phyloP scores from a whole-genome alignment of 192 early-diverging fungal species.

The Mortierella alpina region DNA sequence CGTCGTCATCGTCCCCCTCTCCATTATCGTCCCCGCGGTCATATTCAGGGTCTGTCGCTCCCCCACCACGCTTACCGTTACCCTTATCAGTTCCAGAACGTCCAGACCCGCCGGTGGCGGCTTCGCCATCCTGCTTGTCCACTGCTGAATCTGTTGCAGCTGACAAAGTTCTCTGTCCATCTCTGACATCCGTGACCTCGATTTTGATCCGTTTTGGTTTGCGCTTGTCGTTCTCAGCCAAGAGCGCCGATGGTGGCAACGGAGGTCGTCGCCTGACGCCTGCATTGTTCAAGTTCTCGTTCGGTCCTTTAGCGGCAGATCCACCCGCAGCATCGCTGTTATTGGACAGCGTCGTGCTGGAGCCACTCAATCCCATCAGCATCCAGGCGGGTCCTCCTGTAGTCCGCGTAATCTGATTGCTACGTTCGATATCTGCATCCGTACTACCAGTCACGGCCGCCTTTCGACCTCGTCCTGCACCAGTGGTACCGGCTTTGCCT shows the following conservation, averaged over 20 bases:
- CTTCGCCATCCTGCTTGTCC: neutral
- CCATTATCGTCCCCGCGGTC: neutral
- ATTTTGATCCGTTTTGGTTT: conserved; percentile 47
- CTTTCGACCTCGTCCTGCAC: conserved; percentile 8
- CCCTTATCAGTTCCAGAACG: neutral
- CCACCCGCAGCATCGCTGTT: neutral
- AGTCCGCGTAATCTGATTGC: conserved; percentile 24
- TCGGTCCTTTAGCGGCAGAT: no score
- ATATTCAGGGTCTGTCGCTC: neutral
- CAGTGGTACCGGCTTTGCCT: neutral
- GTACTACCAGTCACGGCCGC: neutral
- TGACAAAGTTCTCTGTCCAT: conserved; percentile 28
- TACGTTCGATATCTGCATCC: conserved; percentile 41
- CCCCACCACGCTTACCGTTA: neutral
- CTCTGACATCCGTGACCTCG: conserved; percentile 35
- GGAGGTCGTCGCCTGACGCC: conserved; percentile 16
- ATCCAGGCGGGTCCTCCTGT: conserved; percentile 32
- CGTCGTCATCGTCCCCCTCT: conserved; percentile 3
- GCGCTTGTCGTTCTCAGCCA: conserved; percentile 22
- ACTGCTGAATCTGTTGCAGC: neutral
- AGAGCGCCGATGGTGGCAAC: conserved; percentile 1
- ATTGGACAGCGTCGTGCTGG: neutral
- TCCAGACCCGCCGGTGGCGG: neutral
- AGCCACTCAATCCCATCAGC: neutral
- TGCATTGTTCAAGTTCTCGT: neutral